Percentiles rank a stretch among this genome's conserved stretches.
phyloP scores from a whole-genome alignment of 805 yeast species.

The Clavispora fructus region DNA sequence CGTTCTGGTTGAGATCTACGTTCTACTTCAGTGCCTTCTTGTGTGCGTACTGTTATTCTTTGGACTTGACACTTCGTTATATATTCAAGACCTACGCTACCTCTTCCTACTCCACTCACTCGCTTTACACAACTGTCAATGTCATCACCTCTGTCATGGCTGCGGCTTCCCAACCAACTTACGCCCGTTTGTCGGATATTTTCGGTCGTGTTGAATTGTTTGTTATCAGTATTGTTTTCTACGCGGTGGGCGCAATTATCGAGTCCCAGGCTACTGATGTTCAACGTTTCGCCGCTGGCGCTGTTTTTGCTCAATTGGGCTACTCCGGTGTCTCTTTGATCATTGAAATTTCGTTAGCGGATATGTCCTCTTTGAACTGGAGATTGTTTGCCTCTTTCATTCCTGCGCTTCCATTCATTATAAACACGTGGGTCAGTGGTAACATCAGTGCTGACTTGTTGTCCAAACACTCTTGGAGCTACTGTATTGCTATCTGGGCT shows the following conservation, averaged over 20 bases:
- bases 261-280: slow-evolving; percentile 57
- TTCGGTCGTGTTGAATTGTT: slow-evolving; percentile 59
- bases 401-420: slow-evolving; percentile 67
- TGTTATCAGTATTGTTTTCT: slow-evolving; percentile 46
- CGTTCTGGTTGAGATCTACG: slow-evolving; percentile 26
- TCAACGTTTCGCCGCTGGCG: slow-evolving; percentile 58
- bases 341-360: slow-evolving; percentile 56
- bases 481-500: slow-evolving; percentile 74
- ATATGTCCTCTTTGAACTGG: slow-evolving; percentile 65
- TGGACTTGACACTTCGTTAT: slow-evolving; percentile 48
- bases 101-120: slow-evolving; percentile 46
- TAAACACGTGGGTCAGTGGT: slow-evolving; percentile 77
- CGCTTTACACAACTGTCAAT: slow-evolving; percentile 53
- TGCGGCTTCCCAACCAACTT: slow-evolving; percentile 62
- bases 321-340: slow-evolving; percentile 60
- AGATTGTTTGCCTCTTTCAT: slow-evolving; percentile 60
- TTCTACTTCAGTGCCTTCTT: slow-evolving; percentile 48
- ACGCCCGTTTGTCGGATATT: slow-evolving; percentile 60
- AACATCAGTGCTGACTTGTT: slow-evolving; percentile 41
- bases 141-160: slow-evolving; percentile 56
- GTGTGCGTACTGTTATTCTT: slow-evolving; percentile 54
- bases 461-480: slow-evolving; percentile 56
- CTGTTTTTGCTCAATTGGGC: slow-evolving; percentile 44
- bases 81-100: slow-evolving; percentile 54
- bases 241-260: slow-evolving; percentile 58